phyloP scores from a whole-genome alignment of 345 rosid species.

The Eutrema yunnanense region DNA sequence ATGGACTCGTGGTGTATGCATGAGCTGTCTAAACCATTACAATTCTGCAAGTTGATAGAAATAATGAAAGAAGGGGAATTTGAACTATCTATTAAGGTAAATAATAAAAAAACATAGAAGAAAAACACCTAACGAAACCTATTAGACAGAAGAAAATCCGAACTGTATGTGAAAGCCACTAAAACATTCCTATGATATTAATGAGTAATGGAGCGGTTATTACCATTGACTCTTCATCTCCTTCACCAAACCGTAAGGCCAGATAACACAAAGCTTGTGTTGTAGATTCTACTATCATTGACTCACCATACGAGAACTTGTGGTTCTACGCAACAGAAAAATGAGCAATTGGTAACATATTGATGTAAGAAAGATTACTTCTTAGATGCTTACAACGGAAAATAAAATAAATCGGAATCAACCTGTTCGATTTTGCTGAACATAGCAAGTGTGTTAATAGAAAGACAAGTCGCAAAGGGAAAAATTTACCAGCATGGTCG shows the following conservation, averaged over 20 bases:
- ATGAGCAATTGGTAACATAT: background rate
- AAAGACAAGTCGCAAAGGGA: background rate
- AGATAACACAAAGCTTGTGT: constrained; percentile 96
- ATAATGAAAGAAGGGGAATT: no score
- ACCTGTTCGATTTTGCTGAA: background rate
- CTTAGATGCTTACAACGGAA: background rate
- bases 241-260: constrained; percentile 96
- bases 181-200: background rate
- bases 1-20: no score
- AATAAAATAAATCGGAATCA: background rate
- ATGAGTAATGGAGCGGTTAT: background rate
- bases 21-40: no score
- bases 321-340: constrained; percentile 56
- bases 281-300: constrained; percentile 94
- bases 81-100: no score
- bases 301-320: constrained; percentile 97
- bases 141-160: no score
- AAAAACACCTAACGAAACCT: no score
- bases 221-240: constrained; percentile 99
- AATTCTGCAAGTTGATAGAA: no score
- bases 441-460: no score
- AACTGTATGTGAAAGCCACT: background rate
- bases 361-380: background rate
- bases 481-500: constrained; percentile 59
- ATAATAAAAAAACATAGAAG: no score